phyloP scores from a whole-genome alignment of 805 yeast species.

The Hanseniaspora lachancei region DNA sequence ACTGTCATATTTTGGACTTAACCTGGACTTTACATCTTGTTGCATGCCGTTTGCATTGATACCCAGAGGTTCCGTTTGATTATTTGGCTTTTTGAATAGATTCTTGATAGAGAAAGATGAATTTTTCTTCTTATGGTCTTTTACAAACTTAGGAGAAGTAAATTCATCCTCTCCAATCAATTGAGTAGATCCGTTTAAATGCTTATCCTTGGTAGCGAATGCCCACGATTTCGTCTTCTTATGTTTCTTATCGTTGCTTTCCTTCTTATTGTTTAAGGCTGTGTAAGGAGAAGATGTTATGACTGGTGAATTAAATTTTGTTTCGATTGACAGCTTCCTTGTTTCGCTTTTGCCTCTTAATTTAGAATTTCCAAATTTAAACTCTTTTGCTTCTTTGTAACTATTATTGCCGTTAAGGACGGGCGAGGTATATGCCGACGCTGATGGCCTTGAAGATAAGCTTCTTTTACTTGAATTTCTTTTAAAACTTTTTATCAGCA shows the following conservation, averaged over 20 bases:
- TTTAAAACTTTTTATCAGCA: constrained; percentile 21
- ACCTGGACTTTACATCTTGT: neutral
- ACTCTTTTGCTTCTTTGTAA: neutral
- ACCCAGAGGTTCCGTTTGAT: neutral
- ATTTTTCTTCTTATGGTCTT: constrained; percentile 18
- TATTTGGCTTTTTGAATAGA: constrained; percentile 24
- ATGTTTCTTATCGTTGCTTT: neutral
- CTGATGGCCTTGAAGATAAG: neutral
- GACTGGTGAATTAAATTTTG: neutral
- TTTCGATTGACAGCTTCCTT: neutral
- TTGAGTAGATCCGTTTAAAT: neutral
- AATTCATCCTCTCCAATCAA: constrained; percentile 11
- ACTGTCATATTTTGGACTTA: neutral
- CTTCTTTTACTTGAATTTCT: constrained; percentile 18
- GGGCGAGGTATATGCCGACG: neutral
- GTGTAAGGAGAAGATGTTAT: neutral
- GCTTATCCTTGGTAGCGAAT: neutral
- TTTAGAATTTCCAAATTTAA: neutral
- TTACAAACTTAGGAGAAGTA: constrained; percentile 17
- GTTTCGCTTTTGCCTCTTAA: neutral
- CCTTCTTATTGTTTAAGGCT: neutral
- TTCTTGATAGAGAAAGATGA: constrained; percentile 24
- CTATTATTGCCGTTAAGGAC: neutral
- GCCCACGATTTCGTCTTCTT: constrained; percentile 12
- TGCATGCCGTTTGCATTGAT: neutral